These are phyloP conservation scores for Zoysia matrella DNA, from an alignment of 202 grass and related monocot species.

Conservation along the genomic window DNA sequence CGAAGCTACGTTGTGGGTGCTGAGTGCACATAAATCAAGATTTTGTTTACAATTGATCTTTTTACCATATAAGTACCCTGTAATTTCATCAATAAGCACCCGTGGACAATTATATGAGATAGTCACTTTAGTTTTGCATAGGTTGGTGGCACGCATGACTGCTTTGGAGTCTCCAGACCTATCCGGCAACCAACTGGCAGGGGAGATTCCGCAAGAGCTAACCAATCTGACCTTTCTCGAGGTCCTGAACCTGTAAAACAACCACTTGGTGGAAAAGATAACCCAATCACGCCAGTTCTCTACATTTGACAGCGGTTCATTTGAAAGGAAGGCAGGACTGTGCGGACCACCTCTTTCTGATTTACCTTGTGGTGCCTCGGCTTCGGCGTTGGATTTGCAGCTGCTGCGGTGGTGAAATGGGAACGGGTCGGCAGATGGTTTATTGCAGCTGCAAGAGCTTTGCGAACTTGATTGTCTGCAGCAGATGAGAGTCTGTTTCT, in stretches of 20 bases:
- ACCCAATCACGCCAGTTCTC: slow-evolving; percentile 21
- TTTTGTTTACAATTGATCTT: no score
- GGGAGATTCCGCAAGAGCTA: slow-evolving; percentile 53
- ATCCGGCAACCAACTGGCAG: slow-evolving; percentile 57
- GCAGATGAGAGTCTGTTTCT: not conserved
- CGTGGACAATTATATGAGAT: no score
- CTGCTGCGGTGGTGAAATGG: slow-evolving; percentile 29
- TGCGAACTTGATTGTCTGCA: not conserved
- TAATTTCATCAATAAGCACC: no score
- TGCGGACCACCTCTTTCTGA: slow-evolving; percentile 45
- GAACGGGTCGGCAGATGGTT: not conserved
- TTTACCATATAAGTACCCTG: no score
- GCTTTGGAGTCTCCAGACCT: slow-evolving; percentile 70
- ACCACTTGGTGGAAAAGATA: slow-evolving; percentile 53
- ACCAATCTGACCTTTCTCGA: slow-evolving; percentile 52
- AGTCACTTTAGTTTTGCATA: no score
- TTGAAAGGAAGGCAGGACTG: no score
- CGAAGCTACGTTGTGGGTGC: no score
- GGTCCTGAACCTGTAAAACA: slow-evolving; percentile 47
- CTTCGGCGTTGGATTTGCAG: slow-evolving; percentile 43
- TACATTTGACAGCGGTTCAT: slow-evolving; percentile 54
- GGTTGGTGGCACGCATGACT: no score
- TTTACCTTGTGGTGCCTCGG: slow-evolving; percentile 3
- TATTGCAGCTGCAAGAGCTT: not conserved
- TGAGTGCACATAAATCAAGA: no score